Evolutionary conservation across 768 basidiomycete genomes (phyloP).

Genomic region (Trametes coccinea): DNA sequence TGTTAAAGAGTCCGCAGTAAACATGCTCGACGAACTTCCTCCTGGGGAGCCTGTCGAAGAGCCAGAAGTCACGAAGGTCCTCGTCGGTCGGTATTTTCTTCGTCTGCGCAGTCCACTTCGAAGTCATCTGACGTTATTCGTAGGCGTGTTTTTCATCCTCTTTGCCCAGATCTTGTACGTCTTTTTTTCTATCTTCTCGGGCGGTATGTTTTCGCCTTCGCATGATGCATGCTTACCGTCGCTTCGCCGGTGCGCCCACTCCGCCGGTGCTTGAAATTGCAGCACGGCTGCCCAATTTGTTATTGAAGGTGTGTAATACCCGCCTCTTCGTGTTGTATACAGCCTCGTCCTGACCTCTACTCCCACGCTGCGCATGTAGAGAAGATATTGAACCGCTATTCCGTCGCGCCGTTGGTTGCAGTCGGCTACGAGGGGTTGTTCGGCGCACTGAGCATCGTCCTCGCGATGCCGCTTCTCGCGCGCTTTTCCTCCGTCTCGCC

Average conservation of each 20-base stretch:
- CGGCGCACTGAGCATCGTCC: constrained; percentile 75
- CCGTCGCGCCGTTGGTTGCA: constrained; percentile 85
- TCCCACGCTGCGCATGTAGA: constrained; percentile 41
- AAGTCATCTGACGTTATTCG: constrained; percentile 17
- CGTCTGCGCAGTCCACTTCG: constrained; percentile 16
- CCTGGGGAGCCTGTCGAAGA: constrained; percentile 50
- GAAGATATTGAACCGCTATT: constrained; percentile 88
- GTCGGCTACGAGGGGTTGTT: constrained; percentile 96
- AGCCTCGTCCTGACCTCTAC: not conserved
- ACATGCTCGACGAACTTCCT: constrained; percentile 33
- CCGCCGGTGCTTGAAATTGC: constrained; percentile 14
- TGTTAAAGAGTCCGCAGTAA: constrained; percentile 47
- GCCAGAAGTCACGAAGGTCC: constrained; percentile 66
- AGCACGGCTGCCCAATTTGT: constrained; percentile 94
- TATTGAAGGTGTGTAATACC: constrained; percentile 53
- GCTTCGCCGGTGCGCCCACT: constrained; percentile 9
- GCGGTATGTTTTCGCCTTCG: not conserved
- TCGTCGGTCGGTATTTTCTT: constrained; percentile 57
- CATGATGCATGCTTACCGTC: not conserved
- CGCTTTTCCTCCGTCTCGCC: constrained; percentile 60
- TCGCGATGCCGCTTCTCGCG: constrained; percentile 80
- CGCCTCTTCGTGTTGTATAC: not conserved
- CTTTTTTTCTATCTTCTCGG: constrained; percentile 2
- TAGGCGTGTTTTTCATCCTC: constrained; percentile 87
- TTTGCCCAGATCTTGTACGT: constrained; percentile 94